A percentile compares a stretch with the other conserved stretches of the same genome.
These are phyloP conservation scores for Boletus mariae DNA, from an alignment of 1,284 basidiomycete species.

Conservation along the genomic window DNA sequence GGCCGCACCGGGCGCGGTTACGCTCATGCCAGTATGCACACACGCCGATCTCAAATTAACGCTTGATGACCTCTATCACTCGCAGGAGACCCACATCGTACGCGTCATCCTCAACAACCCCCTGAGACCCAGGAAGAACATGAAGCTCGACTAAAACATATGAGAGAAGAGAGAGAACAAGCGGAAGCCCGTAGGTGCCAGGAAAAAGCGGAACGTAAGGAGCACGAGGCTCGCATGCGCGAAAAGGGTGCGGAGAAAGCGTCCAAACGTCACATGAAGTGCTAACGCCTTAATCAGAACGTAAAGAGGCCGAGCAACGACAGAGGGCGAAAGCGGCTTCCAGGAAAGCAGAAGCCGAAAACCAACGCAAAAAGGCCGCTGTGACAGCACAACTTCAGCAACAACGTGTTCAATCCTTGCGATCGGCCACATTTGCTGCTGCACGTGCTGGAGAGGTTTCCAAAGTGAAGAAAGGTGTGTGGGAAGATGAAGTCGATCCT, in stretches of 20 bases:
- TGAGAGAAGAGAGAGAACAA: conserved; percentile 50
- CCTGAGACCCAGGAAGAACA: conserved; percentile 50
- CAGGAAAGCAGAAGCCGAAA: conserved; percentile 54
- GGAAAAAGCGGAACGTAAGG: conserved; percentile 51
- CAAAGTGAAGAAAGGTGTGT: conserved; percentile 59
- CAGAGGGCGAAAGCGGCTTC: conserved; percentile 50
- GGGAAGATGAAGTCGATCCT: conserved; percentile 66
- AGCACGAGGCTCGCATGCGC: conserved; percentile 30
- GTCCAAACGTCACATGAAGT: conserved; percentile 7
- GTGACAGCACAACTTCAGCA: conserved; percentile 44
- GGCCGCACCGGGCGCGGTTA: conserved; percentile 34
- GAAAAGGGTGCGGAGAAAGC: conserved; percentile 25
- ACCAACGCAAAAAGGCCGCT: conserved; percentile 49
- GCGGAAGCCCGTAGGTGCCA: conserved; percentile 49
- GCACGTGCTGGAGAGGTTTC: conserved; percentile 51
- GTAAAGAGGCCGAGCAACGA: conserved; percentile 50
- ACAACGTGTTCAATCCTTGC: conserved; percentile 48
- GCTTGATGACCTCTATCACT: conserved; percentile 2
- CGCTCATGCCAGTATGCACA: conserved; percentile 23
- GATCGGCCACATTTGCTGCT: conserved; percentile 60
- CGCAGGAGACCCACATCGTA: conserved; percentile 19
- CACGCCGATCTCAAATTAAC: conserved; percentile 8
- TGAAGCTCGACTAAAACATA: conserved; percentile 45
- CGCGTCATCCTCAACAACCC: conserved; percentile 12
- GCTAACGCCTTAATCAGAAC: conserved; percentile 33